Percentiles rank a stretch among this genome's conserved stretches.
Conservation (phyloP, 192 early-diverging fungal species). For the Entophlyctis helioformis region DNA sequence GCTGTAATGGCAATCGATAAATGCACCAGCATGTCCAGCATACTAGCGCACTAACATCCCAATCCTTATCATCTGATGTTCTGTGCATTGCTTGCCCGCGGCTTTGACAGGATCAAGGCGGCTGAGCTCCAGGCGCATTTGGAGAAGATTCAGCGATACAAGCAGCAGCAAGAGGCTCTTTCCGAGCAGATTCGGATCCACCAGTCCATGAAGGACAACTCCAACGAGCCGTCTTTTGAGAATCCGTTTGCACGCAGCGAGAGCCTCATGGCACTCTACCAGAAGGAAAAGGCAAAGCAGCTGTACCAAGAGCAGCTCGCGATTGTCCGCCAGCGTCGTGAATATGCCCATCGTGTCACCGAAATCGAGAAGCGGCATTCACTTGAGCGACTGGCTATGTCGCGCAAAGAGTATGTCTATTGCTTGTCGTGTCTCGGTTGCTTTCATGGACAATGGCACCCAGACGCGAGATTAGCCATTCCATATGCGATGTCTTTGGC, state of each 20-base stretch:
- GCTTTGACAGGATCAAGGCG: conserved; percentile 22
- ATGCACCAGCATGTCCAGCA: no score
- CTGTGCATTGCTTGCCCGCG: no score
- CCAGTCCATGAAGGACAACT: no score
- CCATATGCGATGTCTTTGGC: neutral
- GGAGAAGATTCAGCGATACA: conserved; percentile 23
- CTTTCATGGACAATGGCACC: no score
- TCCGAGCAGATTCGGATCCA: conserved; percentile 21
- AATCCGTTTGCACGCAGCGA: conserved; percentile 34
- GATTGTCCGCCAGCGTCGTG: conserved; percentile 23
- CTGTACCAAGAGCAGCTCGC: conserved; percentile 37
- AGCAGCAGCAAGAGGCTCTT: conserved; percentile 18
- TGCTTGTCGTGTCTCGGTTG: neutral
- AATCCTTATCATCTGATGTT: no score
- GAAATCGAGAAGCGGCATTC: conserved; percentile 24
- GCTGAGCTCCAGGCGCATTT: conserved; percentile 26
- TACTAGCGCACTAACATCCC: no score
- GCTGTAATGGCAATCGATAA: no score
- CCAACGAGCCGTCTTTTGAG: conserved; percentile 3
- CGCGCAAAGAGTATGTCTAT: conserved; percentile 24
- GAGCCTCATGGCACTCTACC: conserved; percentile 32
- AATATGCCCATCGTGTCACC: conserved; percentile 20
- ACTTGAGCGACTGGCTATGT: conserved; percentile 18
- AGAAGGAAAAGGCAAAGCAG: conserved; percentile 37
- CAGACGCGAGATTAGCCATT: no score